These are phyloP conservation scores for Mediolabrus comicus DNA, from an alignment of 108 stramenopile species.

Conservation along the genomic window DNA sequence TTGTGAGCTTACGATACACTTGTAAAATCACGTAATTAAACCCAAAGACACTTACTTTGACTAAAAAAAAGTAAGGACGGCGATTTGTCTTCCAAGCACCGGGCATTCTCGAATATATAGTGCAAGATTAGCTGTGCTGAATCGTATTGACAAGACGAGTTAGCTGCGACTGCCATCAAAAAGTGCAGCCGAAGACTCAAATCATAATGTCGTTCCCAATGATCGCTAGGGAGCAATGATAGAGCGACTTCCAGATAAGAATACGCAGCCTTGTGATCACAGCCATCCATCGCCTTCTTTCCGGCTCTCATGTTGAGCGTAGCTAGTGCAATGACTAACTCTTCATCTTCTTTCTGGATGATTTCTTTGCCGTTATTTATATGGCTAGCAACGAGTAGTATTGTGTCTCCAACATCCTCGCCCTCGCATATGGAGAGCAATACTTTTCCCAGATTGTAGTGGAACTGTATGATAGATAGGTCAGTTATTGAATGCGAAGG, in stretches of 20 bases:
- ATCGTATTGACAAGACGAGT: neutral
- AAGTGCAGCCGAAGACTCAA: constrained; percentile 7
- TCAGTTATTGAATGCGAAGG: no score
- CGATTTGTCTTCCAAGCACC: neutral
- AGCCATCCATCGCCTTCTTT: constrained; percentile 5
- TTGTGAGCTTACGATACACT: neutral
- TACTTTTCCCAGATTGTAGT: neutral
- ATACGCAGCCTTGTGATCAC: neutral
- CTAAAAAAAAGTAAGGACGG: neutral
- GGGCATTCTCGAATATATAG: neutral
- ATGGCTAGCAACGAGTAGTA: neutral
- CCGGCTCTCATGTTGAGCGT: constrained; percentile 20
- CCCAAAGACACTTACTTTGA: neutral
- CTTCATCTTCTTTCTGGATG: neutral
- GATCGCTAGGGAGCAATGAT: neutral
- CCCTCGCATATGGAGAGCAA: neutral
- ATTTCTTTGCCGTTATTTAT: neutral
- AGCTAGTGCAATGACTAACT: constrained; percentile 2
- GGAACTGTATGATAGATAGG: no score
- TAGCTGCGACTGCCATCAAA: neutral
- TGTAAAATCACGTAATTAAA: no score
- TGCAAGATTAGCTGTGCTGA: neutral
- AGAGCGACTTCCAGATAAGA: neutral
- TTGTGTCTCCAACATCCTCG: neutral
- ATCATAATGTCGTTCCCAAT: neutral